A percentile compares a stretch with the other conserved stretches of the same genome.
phyloP scores from a whole-genome alignment of 768 basidiomycete genomes.

The Russula olivacea region DNA sequence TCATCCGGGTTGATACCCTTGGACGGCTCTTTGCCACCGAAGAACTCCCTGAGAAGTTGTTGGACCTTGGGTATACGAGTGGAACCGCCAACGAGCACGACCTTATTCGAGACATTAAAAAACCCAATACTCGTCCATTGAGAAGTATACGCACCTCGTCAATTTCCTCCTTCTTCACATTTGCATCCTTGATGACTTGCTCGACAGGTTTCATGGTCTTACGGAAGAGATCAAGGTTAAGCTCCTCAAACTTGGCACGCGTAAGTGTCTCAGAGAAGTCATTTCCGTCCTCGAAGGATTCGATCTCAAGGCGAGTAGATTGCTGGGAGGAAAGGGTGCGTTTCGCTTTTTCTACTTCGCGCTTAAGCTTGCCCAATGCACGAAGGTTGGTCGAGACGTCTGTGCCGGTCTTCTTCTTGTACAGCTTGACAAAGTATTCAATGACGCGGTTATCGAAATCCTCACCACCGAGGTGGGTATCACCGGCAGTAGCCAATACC shows the following conservation, averaged over 20 bases:
- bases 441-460: conserved; percentile 46
- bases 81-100: conserved; percentile 92
- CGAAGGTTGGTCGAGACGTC: conserved; percentile 45
- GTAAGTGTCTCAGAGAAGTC: conserved; percentile 97
- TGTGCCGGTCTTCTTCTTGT: conserved; percentile 47
- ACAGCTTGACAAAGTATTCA: conserved; percentile 51
- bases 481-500: conserved; percentile 55
- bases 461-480: conserved; percentile 60
- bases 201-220: conserved; percentile 99
- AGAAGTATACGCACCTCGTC: conserved; percentile 56
- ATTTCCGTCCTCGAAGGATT: conserved; percentile 92
- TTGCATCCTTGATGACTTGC: conserved; percentile 96
- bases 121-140: not conserved
- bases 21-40: conserved; percentile 88
- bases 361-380: conserved; percentile 53
- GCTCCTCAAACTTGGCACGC: conserved; percentile 97
- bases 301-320: conserved; percentile 88
- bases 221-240: conserved; percentile 98
- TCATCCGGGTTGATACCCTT: conserved; percentile 99
- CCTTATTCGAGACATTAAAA: conserved; percentile 33
- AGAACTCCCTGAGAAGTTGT: conserved; percentile 96
- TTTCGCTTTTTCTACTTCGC: conserved; percentile 48
- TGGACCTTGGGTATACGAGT: conserved; percentile 99
- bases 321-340: conserved; percentile 82
- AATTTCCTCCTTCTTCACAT: conserved; percentile 95